Base-by-base conservation (phyloP, 768 basidiomycete genomes). In the Boletus eberwhitei region DNA sequence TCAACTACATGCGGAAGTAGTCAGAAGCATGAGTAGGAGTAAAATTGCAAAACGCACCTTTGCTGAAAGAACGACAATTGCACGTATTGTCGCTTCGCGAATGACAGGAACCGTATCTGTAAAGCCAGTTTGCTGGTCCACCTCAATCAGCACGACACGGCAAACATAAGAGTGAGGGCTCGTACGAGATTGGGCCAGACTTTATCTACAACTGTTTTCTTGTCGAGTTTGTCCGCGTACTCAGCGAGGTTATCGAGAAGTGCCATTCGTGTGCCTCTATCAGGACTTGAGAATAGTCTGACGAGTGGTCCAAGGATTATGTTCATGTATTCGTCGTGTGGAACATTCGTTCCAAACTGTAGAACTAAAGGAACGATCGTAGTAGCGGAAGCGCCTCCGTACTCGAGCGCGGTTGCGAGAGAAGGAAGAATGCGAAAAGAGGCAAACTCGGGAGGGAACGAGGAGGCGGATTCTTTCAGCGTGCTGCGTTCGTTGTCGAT, bases 211-310 rank as follows among this genome's bases (percentile, higher is more conserved):
- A 98, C 91, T 0, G 77, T 82, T 71, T 86, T 89, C 67, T 88
- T 86, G 65, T 97, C 93, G 50, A 99, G 71, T 67, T 87, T 92
- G 37, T 93, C 93, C 8, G 81, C 85, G 64, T 92, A 98, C 52
- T 91, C 87, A 3, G 83, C 75, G 35, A 99, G 73, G 51, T 86
- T 85, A 50, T 98, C 94, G 16, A 98, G 78, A 44, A 99, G 73
- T 6, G 93, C 95, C 88, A 99, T 96, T 31, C 97, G 81, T 22
- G 87, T 92, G 2, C 93, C 94, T 42, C 97, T 82, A 71, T 99
- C 97, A 0, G 94, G 90, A 60, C 88, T 95, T 2, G 87, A 81
- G 63, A 80, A 98, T 36, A 98, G 77, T 68, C 87, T 91, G 40
- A 93, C 79, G 3, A 99, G 77, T 0, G 96, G 93, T 8, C 79